These are phyloP conservation scores for Alnus glutinosa DNA, from an alignment of 306 rosid genomes.

Conservation along the genomic window DNA sequence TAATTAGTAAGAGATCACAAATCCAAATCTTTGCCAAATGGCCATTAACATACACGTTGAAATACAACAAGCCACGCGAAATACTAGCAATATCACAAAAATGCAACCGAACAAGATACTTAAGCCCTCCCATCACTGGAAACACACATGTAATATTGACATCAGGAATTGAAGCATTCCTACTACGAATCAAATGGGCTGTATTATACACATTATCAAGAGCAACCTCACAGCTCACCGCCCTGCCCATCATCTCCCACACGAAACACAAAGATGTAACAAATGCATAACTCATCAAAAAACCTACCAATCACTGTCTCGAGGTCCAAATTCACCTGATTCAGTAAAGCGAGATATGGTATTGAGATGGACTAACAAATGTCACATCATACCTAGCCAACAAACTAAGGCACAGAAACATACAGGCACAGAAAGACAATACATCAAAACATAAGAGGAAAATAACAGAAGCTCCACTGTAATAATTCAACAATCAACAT, in stretches of 20 bases:
- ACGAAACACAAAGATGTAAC: too few relatives aligned
- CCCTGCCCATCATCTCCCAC: slow-evolving; percentile 42
- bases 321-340: too few relatives aligned
- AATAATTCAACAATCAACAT: not conserved
- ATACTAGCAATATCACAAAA: slow-evolving; percentile 90
- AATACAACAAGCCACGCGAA: slow-evolving; percentile 59
- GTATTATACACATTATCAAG: slow-evolving; percentile 88
- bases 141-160: slow-evolving; percentile 80
- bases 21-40: slow-evolving; percentile 65
- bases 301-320: too few relatives aligned
- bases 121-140: slow-evolving; percentile 51
- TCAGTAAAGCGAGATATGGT: not conserved
- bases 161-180: slow-evolving; percentile 54
- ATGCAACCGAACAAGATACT: slow-evolving; percentile 72
- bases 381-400: not conserved
- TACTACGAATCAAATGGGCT: slow-evolving; percentile 68
- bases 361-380: not conserved
- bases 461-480: not conserved
- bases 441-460: not conserved
- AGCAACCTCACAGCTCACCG: slow-evolving; percentile 72
- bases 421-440: not conserved
- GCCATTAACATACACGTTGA: slow-evolving; percentile 82
- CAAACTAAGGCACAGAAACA: not conserved
- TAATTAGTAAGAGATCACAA: slow-evolving; percentile 41
- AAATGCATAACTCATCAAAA: too few relatives aligned